Conservation (phyloP, 2,329 filamentous ascomycete species). For the Fusarium clavum region DNA sequence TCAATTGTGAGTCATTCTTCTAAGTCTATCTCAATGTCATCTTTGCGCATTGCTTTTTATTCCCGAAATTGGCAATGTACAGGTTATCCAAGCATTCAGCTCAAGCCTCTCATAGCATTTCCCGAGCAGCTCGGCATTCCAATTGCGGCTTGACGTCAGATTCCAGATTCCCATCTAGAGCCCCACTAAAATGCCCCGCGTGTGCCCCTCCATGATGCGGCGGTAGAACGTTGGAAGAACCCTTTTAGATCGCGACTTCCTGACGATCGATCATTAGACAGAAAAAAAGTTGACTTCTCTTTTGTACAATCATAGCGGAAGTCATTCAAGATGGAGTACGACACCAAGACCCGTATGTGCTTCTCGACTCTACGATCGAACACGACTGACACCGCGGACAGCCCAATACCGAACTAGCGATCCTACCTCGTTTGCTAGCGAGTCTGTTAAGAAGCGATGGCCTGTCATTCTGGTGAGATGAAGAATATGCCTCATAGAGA, state of each 20-base stretch:
- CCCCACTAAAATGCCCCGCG: slow-evolving; percentile 45
- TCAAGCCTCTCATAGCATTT: slow-evolving; percentile 17
- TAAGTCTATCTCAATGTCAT: not conserved
- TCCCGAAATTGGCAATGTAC: not conserved
- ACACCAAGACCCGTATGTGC: slow-evolving; percentile 76
- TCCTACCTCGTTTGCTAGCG: slow-evolving; percentile 85
- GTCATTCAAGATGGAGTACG: slow-evolving; percentile 71
- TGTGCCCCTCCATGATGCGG: slow-evolving; percentile 45
- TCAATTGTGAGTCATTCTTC: not conserved
- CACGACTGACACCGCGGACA: slow-evolving; percentile 53
- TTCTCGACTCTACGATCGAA: not conserved
- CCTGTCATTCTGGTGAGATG: slow-evolving; percentile 84
- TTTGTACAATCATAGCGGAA: not conserved
- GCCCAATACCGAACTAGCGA: slow-evolving; percentile 84
- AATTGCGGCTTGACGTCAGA: slow-evolving; percentile 45
- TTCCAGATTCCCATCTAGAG: slow-evolving; percentile 35
- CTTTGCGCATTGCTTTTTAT: not conserved
- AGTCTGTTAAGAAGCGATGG: slow-evolving; percentile 89
- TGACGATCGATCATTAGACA: slow-evolving; percentile 21
- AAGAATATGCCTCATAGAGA: not conserved
- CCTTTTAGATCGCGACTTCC: slow-evolving; percentile 20
- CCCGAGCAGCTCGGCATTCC: slow-evolving; percentile 17
- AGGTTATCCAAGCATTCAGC: not conserved
- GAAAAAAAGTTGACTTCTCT: slow-evolving; percentile 2
- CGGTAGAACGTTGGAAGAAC: slow-evolving; percentile 10